These are phyloP conservation scores for Trichoderma gamsii DNA, from an alignment of 495 filamentous ascomycete genomes.

Conservation along the genomic window DNA sequence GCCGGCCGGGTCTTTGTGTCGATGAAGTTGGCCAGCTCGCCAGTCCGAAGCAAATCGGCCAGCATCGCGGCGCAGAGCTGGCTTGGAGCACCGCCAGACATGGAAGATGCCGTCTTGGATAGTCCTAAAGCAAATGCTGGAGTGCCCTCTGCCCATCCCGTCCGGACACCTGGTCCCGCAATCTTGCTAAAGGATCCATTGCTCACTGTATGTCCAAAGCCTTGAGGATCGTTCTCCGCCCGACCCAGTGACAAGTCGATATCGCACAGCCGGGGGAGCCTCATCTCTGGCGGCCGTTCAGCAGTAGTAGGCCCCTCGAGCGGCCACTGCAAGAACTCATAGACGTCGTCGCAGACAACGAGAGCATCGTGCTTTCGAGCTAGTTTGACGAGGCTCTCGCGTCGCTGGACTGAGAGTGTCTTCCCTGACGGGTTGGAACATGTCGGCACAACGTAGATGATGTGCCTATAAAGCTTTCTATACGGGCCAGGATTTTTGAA, in stretches of 20 bases:
- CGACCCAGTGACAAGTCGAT: slow-evolving; percentile 52
- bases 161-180: slow-evolving; percentile 68
- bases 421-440: slow-evolving; percentile 76
- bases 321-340: slow-evolving; percentile 78
- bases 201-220: slow-evolving; percentile 68
- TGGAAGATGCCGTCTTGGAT: slow-evolving; percentile 61
- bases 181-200: slow-evolving; percentile 87
- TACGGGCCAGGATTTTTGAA: slow-evolving; percentile 34
- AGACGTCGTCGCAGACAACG: slow-evolving; percentile 83
- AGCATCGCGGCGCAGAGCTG: slow-evolving; percentile 65
- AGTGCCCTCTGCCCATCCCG: slow-evolving; percentile 76
- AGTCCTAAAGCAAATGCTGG: slow-evolving; percentile 60
- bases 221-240: slow-evolving; percentile 35
- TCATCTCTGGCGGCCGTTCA: slow-evolving; percentile 12
- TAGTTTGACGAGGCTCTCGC: slow-evolving; percentile 56
- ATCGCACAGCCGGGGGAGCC: slow-evolving; percentile 66
- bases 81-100: slow-evolving; percentile 70
- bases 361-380: slow-evolving; percentile 71
- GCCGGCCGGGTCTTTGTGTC: slow-evolving; percentile 37
- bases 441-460: slow-evolving; percentile 80
- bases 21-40: slow-evolving; percentile 38
- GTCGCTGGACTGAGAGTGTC: slow-evolving; percentile 58
- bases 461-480: slow-evolving; percentile 67
- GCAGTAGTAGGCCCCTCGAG: slow-evolving; percentile 18
- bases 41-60: slow-evolving; percentile 47